Evolutionary conservation across 371 early-diverging fungal species (phyloP), one percentile per base, ranked within the genome.

Genomic region (Mortierella sp.): DNA sequence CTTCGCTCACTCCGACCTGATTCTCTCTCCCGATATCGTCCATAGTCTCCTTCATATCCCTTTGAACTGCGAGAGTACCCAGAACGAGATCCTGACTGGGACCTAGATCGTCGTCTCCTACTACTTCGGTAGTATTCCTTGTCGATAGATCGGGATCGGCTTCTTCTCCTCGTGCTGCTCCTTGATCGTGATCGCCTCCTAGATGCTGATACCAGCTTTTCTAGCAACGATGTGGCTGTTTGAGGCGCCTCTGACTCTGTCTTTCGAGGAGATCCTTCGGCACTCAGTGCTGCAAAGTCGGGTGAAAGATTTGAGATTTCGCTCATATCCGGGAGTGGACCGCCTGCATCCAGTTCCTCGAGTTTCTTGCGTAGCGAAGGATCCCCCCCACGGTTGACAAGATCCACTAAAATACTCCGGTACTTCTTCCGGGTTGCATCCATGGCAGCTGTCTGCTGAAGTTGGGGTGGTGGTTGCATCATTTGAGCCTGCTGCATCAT

Each of bases 351-450:
- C 16, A 67, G 53, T 24, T 74, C 74, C 27, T 74, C 74, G 17
- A 74, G 68, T 54, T 63, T 74, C 53, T 74, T 74, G 17, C 58
- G 28, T 31, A 74, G 27, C 3, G 74, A 54, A 9, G 67, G 64
- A 14, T 74, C 74, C 25, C 67, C 74, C 46, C 74, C 68, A 49
- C 74, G 67, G 54, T 67, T 74, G 34, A 74, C 45, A 2, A 74
- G 68, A 45, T 46, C 60, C 21, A 67, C 67, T 19, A 74, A 16
- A 19, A 67, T 63, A 19, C 67, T 74, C 19, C 60, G 62, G 34
- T 63, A 63, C 10, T 51, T 46, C 19, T 60, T 63, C 22, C 74
- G 45, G 25, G 64, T 59, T 6, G 68, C 60, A 48, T 74, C 74
- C 63, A 67, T 27, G 22, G 60, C 53, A 0, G 53, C 52, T 5